phyloP scores from a whole-genome alignment of 176 grass and related monocot genomes.

The Tillandsia leiboldiana region DNA sequence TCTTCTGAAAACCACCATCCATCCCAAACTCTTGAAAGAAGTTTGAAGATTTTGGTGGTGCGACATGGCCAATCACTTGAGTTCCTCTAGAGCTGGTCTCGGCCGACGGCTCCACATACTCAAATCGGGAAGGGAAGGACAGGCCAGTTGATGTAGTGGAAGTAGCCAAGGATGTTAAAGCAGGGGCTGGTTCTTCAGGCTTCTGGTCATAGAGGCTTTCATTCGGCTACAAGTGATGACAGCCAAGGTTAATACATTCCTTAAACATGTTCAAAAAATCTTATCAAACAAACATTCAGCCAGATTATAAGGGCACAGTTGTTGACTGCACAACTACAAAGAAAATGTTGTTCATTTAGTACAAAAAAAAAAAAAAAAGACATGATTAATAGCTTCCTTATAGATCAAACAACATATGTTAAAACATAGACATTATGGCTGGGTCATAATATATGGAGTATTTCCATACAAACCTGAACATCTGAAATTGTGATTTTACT shows the following conservation, averaged over 20 bases:
- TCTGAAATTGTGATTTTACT: neutral
- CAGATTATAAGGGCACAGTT: too few relatives aligned
- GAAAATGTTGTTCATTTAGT: too few relatives aligned
- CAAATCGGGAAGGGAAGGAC: conserved; percentile 60
- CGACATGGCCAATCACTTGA: conserved; percentile 45
- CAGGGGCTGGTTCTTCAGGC: conserved; percentile 66
- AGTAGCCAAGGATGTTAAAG: conserved; percentile 25
- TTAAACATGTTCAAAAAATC: neutral
- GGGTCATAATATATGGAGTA: too few relatives aligned
- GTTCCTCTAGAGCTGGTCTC: conserved; percentile 31
- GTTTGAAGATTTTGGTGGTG: conserved; percentile 62
- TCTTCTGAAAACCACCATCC: conserved; percentile 63
- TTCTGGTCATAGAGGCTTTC: conserved; percentile 86
- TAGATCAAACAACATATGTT: too few relatives aligned
- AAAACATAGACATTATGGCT: too few relatives aligned
- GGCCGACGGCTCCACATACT: conserved; percentile 42
- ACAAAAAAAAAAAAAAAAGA: too few relatives aligned
- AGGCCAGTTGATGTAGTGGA: conserved; percentile 22
- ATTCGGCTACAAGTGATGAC: conserved; percentile 41
- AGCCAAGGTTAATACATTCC: neutral
- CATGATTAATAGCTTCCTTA: too few relatives aligned
- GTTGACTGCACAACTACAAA: too few relatives aligned
- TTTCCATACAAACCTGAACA: neutral
- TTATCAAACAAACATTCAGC: neutral
- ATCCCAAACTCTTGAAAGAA: conserved; percentile 82